Conservation (phyloP, 78 protist species). For the Tieghemostelium lacteum region DNA sequence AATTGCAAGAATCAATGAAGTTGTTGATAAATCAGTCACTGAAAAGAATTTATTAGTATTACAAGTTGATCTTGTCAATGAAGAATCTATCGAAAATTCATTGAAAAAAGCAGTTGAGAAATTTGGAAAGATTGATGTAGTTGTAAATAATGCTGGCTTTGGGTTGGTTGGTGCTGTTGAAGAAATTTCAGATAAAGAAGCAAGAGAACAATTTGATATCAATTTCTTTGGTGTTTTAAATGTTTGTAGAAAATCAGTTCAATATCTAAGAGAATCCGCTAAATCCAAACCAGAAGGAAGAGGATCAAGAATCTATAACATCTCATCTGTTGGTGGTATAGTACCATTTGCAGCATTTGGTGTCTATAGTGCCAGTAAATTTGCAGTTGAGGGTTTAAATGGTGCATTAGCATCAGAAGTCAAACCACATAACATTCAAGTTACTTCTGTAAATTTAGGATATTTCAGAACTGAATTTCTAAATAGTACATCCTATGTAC, state of each 20-base stretch:
- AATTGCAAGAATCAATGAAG: too few species aligned
- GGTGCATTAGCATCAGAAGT: slow-evolving; percentile 15
- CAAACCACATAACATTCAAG: not conserved
- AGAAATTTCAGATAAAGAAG: slow-evolving; percentile 12
- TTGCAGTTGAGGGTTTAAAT: slow-evolving; percentile 51
- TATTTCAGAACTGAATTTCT: slow-evolving; percentile 27
- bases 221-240: slow-evolving; percentile 9
- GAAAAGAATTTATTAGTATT: not conserved
- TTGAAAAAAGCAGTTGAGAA: not conserved
- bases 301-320: slow-evolving; percentile 9
- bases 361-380: slow-evolving; percentile 18
- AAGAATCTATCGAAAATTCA: slow-evolving; percentile 22
- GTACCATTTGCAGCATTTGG: slow-evolving; percentile 8
- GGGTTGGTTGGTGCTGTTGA: slow-evolving; percentile 16
- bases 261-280: not conserved
- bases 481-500: not conserved
- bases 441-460: slow-evolving; percentile 9
- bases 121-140: slow-evolving; percentile 37
- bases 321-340: slow-evolving; percentile 21
- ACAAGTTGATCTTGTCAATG: slow-evolving; percentile 21
- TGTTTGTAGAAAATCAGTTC: slow-evolving; percentile 24
- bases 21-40: too few species aligned
- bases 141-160: slow-evolving; percentile 66
- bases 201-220: slow-evolving; percentile 12
- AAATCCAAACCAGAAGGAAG: too few species aligned